Conservation (phyloP, 805 yeast genomes). For the Schwanniomyces vanrijiae region DNA sequence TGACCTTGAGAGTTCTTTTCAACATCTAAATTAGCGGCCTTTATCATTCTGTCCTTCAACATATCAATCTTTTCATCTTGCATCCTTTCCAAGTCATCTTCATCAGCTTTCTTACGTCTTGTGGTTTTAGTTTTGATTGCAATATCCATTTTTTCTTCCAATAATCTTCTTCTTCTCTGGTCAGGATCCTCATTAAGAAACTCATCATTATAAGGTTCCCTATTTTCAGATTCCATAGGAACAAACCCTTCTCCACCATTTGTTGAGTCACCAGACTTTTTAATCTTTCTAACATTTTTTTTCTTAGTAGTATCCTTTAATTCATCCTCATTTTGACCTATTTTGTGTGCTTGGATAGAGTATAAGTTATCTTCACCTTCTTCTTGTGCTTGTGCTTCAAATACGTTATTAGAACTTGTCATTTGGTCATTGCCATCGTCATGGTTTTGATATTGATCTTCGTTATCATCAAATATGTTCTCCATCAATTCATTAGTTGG, state of each 20-base stretch:
- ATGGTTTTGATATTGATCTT: not conserved
- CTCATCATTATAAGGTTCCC: conserved; percentile 4
- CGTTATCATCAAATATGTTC: not conserved
- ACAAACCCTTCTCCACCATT: conserved; percentile 12
- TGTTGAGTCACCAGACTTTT: conserved; percentile 1
- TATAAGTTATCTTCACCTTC: conserved; percentile 13
- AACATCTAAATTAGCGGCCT: conserved; percentile 76
- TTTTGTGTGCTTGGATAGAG: conserved; percentile 23
- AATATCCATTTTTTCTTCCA: conserved; percentile 80
- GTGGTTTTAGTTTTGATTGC: conserved; percentile 66
- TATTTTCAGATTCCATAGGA: conserved; percentile 4
- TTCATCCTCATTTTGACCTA: conserved; percentile 6
- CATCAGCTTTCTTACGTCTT: conserved; percentile 70
- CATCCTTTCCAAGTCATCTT: conserved; percentile 91
- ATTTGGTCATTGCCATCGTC: not conserved
- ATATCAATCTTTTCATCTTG: conserved; percentile 87
- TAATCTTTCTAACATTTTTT: conserved; percentile 26
- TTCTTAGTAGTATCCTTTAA: conserved; percentile 20
- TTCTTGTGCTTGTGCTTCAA: not conserved
- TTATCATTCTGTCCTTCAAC: conserved; percentile 85
- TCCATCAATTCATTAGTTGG: not conserved
- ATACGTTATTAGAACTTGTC: not conserved
- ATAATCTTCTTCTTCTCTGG: conserved; percentile 59
- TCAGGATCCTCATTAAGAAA: conserved; percentile 35
- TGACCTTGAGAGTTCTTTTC: conserved; percentile 58